Percentiles rank a stretch among this genome's conserved stretches.
phyloP scores from a whole-genome alignment of 2,329 filamentous ascomycete genomes.

The Rhinocladiella mackenziei region DNA sequence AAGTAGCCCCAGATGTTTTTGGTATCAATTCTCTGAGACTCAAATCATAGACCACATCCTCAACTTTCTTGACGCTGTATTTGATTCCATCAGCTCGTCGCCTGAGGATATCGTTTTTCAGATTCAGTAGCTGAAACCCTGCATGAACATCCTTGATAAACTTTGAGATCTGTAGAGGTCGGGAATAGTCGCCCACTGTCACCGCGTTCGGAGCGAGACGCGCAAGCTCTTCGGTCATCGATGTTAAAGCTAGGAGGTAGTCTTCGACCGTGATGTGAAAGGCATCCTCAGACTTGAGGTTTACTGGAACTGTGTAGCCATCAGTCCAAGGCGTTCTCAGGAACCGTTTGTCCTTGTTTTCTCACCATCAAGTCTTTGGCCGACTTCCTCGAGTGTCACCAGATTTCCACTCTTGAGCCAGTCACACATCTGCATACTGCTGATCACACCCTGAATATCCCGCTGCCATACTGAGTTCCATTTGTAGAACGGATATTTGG shows the following conservation, averaged over 20 bases:
- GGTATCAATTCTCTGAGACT: conserved; percentile 78
- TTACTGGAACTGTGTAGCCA: conserved; percentile 67
- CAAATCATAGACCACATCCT: conserved; percentile 96
- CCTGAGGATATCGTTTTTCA: conserved; percentile 90
- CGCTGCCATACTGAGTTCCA: conserved; percentile 87
- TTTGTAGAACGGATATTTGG: conserved; percentile 94
- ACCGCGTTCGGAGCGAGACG: conserved; percentile 86
- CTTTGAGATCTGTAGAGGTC: conserved; percentile 80
- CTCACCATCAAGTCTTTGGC: conserved; percentile 68
- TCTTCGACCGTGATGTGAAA: conserved; percentile 98
- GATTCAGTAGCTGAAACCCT: conserved; percentile 92
- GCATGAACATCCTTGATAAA: conserved; percentile 96
- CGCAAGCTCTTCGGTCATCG: conserved; percentile 81
- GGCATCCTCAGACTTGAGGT: conserved; percentile 72
- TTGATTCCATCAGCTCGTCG: conserved; percentile 90
- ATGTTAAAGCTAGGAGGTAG: conserved; percentile 84
- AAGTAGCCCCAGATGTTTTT: conserved; percentile 32
- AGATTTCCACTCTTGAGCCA: conserved; percentile 61
- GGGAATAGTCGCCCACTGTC: conserved; percentile 79
- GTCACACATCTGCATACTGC: conserved; percentile 61
- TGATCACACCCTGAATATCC: conserved; percentile 80
- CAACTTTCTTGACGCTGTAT: conserved; percentile 95
- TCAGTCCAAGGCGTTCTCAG: conserved; percentile 59
- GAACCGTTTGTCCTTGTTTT: conserved; percentile 55
- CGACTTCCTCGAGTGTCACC: conserved; percentile 83